Percentiles rank a stretch among this genome's conserved stretches.
Evolutionary conservation across 306 rosid species (phyloP).

Genomic region (Castanopsis chinensis): DNA sequence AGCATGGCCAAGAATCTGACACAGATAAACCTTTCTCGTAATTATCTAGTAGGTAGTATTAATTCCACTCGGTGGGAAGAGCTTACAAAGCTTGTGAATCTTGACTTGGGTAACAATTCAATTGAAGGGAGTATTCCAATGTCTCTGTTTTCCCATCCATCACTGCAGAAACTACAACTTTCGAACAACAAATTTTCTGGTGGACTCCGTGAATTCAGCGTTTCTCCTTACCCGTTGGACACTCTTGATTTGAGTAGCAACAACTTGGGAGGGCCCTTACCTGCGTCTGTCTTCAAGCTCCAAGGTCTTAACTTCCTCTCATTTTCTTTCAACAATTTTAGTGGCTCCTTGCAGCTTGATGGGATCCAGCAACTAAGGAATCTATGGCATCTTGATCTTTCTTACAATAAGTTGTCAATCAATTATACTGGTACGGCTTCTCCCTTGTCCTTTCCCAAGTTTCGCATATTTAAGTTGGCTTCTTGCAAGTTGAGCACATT

Average conservation of each 20-base stretch:
- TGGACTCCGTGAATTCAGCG: background rate
- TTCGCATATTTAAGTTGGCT: conserved; percentile 16
- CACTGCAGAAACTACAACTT: conserved; percentile 17
- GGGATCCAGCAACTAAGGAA: conserved; percentile 2
- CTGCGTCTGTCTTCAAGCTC: conserved; percentile 10
- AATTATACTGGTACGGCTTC: background rate
- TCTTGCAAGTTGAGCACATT: conserved; percentile 24
- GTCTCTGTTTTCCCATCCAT: conserved; percentile 20
- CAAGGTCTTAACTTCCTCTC: background rate
- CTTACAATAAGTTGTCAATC: conserved; percentile 31
- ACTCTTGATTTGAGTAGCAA: conserved; percentile 54
- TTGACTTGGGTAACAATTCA: conserved; percentile 23
- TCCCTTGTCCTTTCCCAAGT: background rate
- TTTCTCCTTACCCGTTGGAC: conserved; percentile 11
- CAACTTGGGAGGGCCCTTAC: conserved; percentile 43
- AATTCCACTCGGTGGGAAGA: conserved; percentile 18
- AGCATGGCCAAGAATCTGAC: conserved; percentile 17
- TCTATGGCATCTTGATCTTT: conserved; percentile 38
- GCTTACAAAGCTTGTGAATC: conserved; percentile 8
- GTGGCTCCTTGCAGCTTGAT: conserved; percentile 18
- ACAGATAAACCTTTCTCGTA: conserved; percentile 2
- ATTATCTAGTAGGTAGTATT: conserved; percentile 16
- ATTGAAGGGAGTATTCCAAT: conserved; percentile 24
- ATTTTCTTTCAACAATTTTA: conserved; percentile 50
- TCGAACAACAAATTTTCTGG: conserved; percentile 20